Evolutionary conservation across 768 basidiomycete genomes (phyloP).

Genomic region (Coprinopsis cinerea): DNA sequence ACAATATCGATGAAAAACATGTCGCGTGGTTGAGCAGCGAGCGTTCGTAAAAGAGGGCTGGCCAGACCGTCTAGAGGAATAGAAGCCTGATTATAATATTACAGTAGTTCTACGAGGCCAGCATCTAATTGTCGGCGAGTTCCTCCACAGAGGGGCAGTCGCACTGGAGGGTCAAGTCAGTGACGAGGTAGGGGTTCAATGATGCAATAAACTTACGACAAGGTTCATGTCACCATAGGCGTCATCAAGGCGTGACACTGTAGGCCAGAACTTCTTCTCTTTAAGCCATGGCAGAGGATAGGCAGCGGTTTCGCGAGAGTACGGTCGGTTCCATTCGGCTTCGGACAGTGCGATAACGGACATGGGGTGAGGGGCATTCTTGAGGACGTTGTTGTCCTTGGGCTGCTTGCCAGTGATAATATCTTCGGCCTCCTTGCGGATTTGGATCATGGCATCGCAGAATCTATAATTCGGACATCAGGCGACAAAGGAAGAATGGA

Average conservation of each 20-base stretch:
- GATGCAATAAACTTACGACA: conserved; percentile 47
- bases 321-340: conserved; percentile 86
- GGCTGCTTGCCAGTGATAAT: conserved; percentile 84
- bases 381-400: conserved; percentile 85
- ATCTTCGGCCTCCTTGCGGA: conserved; percentile 87
- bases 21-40: conserved; percentile 68
- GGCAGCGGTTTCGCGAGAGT: conserved; percentile 84
- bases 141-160: conserved; percentile 87
- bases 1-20: conserved; percentile 9
- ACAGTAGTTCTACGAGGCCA: conserved; percentile 13
- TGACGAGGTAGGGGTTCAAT: neutral
- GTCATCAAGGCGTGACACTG: conserved; percentile 88
- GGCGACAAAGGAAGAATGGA: neutral
- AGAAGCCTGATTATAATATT: conserved; percentile 32
- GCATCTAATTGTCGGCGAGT: conserved; percentile 29
- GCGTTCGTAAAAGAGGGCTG: conserved; percentile 33
- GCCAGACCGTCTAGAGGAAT: conserved; percentile 46
- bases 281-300: conserved; percentile 81
- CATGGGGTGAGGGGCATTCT: conserved; percentile 91
- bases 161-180: conserved; percentile 45
- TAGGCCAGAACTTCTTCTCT: conserved; percentile 96
- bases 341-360: conserved; percentile 67
- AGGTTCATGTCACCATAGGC: conserved; percentile 93
- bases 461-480: no score
- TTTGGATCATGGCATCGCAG: conserved; percentile 98